phyloP scores from a whole-genome alignment of 2,329 filamentous ascomycete species.

The Exophiala oligosperma region DNA sequence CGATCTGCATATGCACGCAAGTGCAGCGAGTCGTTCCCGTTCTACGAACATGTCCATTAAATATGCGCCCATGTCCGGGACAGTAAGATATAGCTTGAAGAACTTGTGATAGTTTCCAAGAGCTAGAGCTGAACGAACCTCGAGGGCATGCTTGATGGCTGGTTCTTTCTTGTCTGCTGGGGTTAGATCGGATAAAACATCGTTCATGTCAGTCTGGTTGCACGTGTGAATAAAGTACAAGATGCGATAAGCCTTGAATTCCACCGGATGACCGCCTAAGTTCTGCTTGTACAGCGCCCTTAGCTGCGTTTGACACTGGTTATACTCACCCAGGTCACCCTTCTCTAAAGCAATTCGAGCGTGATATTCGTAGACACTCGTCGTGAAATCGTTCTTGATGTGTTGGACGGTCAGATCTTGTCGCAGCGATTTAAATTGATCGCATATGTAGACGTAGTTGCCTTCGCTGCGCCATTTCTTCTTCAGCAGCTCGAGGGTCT shows the following conservation, averaged over 20 bases:
- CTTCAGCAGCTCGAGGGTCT: slow-evolving; percentile 85
- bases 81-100: slow-evolving; percentile 92
- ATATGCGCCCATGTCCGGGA: slow-evolving; percentile 95
- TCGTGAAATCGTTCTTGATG: slow-evolving; percentile 94
- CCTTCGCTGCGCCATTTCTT: slow-evolving; percentile 91
- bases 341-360: slow-evolving; percentile 96
- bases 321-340: slow-evolving; percentile 99
- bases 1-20: slow-evolving; percentile 93
- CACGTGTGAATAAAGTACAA: slow-evolving; percentile 99
- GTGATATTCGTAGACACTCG: slow-evolving; percentile 95
- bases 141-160: slow-evolving; percentile 85
- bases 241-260: slow-evolving; percentile 99
- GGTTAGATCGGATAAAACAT: slow-evolving; percentile 98
- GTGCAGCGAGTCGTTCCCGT: slow-evolving; percentile 84
- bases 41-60: slow-evolving; percentile 99
- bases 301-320: slow-evolving; percentile 98
- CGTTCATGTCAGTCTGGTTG: slow-evolving; percentile 97
- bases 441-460: slow-evolving; percentile 97
- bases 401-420: slow-evolving; percentile 98
- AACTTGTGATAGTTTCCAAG: slow-evolving; percentile 97
- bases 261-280: slow-evolving; percentile 83
- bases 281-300: slow-evolving; percentile 85
- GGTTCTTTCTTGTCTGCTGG: slow-evolving; percentile 85
- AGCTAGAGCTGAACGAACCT: slow-evolving; percentile 86
- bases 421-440: slow-evolving; percentile 97